Percentiles rank a stretch among this genome's conserved stretches.
Conservation (phyloP, 768 basidiomycete genomes). For the Kwoniella sp. region DNA sequence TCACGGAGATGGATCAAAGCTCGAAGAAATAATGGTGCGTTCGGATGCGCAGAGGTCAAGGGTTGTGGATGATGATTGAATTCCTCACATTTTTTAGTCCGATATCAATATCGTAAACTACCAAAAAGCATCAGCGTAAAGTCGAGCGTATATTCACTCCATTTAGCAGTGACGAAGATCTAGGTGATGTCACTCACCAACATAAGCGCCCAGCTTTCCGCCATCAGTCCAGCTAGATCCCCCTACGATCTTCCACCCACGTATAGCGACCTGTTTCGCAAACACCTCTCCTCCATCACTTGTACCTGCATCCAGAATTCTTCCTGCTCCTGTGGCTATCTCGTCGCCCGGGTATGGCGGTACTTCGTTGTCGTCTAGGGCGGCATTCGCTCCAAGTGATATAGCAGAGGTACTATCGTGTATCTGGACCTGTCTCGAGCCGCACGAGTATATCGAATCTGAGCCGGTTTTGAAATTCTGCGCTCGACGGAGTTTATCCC, state of each 20-base stretch:
- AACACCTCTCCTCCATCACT: constrained; percentile 28
- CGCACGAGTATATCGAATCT: neutral
- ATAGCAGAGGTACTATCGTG: neutral
- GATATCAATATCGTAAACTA: constrained; percentile 52
- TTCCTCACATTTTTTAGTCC: constrained; percentile 30
- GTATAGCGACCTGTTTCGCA: constrained; percentile 44
- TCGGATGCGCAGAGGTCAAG: no score
- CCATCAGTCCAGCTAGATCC: constrained; percentile 44
- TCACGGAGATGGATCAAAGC: no score
- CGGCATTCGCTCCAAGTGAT: neutral
- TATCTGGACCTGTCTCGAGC: neutral
- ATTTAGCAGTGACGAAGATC: no score
- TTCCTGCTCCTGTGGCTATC: no score
- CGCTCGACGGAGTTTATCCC: neutral
- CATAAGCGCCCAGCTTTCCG: constrained; percentile 49
- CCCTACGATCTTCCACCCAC: constrained; percentile 51
- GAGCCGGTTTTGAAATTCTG: neutral
- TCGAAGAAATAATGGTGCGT: no score
- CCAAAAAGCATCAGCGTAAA: no score
- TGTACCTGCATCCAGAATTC: no score
- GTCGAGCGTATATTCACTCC: no score
- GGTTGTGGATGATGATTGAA: no score
- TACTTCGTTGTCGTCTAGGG: neutral
- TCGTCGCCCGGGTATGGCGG: constrained; percentile 1
- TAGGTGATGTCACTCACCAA: no score